phyloP scores from a whole-genome alignment of 2,329 filamentous ascomycete genomes.

The Penicillium sp. region DNA sequence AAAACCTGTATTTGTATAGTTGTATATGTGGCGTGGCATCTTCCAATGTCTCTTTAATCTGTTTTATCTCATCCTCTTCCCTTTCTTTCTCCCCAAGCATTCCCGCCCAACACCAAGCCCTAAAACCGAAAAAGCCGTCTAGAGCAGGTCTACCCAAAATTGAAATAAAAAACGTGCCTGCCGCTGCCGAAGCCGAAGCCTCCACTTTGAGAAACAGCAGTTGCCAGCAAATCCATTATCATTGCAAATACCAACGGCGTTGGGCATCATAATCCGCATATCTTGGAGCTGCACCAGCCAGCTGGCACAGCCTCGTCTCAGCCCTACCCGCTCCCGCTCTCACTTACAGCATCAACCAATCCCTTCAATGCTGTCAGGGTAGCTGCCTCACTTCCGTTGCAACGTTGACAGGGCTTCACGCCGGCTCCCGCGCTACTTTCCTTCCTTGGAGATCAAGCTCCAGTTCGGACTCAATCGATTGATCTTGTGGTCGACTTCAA shows the following conservation, averaged over 20 bases:
- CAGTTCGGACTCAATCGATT: background rate
- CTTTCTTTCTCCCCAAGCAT: background rate
- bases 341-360: conserved; percentile 11
- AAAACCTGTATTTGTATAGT: conserved; percentile 15
- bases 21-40: conserved; percentile 17
- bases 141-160: background rate
- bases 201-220: background rate
- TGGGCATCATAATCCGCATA: conserved; percentile 24
- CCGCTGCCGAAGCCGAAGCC: background rate
- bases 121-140: background rate
- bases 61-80: conserved; percentile 4
- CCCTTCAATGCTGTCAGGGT: conserved; percentile 23
- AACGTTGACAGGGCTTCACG: conserved; percentile 15
- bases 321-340: conserved; percentile 17
- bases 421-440: conserved; percentile 8
- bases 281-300: conserved; percentile 2
- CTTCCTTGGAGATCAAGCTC: background rate
- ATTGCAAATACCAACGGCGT: conserved; percentile 5
- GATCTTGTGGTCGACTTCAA: background rate
- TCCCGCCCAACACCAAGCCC: background rate
- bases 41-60: conserved; percentile 9
- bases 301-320: conserved; percentile 10
- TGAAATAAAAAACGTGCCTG: background rate
- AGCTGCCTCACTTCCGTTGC: conserved; percentile 14
- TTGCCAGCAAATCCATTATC: conserved; percentile 2